phyloP scores from a whole-genome alignment of 2,329 filamentous ascomycete species.

The Onygenales sp. region DNA sequence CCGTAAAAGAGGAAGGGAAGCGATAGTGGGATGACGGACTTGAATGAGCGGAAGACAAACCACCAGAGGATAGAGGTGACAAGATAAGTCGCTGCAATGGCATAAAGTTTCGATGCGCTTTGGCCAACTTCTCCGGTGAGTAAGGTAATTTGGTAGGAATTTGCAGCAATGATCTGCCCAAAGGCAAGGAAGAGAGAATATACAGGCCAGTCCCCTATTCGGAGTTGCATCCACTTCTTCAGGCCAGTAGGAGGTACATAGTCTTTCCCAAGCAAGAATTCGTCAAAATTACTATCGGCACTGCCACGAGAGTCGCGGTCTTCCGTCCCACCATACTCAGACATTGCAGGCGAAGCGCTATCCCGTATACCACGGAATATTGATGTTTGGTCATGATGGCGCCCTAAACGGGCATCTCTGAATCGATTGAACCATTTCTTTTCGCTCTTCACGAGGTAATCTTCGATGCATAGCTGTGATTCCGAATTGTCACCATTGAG shows the following conservation, averaged over 20 bases:
- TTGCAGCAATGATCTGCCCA: conserved; percentile 55
- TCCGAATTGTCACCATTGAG: conserved; percentile 50
- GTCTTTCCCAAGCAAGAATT: conserved; percentile 48
- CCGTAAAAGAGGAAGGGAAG: conserved; percentile 53
- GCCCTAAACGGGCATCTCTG: conserved; percentile 49
- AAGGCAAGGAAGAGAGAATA: conserved; percentile 54
- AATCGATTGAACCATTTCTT: conserved; percentile 57
- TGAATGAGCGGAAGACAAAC: conserved; percentile 49
- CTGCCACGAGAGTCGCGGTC: conserved; percentile 18
- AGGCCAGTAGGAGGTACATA: conserved; percentile 49
- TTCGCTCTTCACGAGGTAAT: conserved; percentile 55
- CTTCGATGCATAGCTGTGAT: conserved; percentile 53
- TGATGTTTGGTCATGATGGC: conserved; percentile 11
- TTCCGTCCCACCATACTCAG: background rate
- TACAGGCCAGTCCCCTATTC: conserved; percentile 55
- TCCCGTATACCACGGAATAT: background rate
- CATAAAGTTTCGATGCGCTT: conserved; percentile 50
- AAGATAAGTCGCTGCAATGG: conserved; percentile 51
- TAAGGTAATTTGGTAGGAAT: conserved; percentile 60
- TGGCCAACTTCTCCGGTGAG: conserved; percentile 54
- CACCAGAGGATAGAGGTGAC: conserved; percentile 53
- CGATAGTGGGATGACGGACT: conserved; percentile 49
- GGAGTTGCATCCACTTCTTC: conserved; percentile 45
- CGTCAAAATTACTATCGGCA: conserved; percentile 31
- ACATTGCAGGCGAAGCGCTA: background rate